Evolutionary conservation across 2,329 filamentous ascomycete genomes (phyloP).

Genomic region (Nemania diffusa): DNA sequence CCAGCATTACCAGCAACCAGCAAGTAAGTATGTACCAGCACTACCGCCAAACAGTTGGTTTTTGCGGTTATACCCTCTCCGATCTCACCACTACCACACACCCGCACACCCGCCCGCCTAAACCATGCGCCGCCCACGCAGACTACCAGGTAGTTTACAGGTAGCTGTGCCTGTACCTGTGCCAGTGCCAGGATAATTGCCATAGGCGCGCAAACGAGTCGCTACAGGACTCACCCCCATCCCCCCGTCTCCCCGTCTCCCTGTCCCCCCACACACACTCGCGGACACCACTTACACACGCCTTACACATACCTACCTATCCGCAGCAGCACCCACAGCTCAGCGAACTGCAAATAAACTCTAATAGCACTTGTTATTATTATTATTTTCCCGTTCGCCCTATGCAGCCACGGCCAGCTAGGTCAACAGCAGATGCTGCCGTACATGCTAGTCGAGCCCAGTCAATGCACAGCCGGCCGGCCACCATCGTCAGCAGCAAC

Average conservation of each 20-base stretch:
- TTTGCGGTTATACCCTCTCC: slow-evolving; percentile 46
- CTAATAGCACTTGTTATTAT: slow-evolving; percentile 18
- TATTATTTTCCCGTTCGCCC: slow-evolving; percentile 26
- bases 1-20: too few species aligned
- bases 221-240: slow-evolving; percentile 29
- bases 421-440: slow-evolving; percentile 23
- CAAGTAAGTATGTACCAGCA: too few species aligned
- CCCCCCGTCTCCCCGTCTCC: too few species aligned
- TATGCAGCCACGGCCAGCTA: slow-evolving; percentile 32
- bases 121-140: slow-evolving; percentile 34
- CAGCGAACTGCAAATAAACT: slow-evolving; percentile 33
- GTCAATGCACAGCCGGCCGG: slow-evolving; percentile 32
- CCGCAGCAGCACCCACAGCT: slow-evolving; percentile 32
- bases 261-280: too few species aligned
- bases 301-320: too few species aligned
- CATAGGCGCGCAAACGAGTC: slow-evolving; percentile 38
- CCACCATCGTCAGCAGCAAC: slow-evolving; percentile 42
- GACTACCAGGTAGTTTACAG: slow-evolving; percentile 25
- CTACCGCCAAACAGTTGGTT: slow-evolving; percentile 40
- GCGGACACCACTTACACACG: too few species aligned
- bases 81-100: slow-evolving; percentile 39
- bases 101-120: slow-evolving; percentile 22
- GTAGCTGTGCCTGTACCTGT: slow-evolving; percentile 16
- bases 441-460: slow-evolving; percentile 23
- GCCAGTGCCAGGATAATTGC: slow-evolving; percentile 25